These are phyloP conservation scores for Eucalyptus sp. DNA, from an alignment of 345 rosid genomes.

Conservation along the genomic window DNA sequence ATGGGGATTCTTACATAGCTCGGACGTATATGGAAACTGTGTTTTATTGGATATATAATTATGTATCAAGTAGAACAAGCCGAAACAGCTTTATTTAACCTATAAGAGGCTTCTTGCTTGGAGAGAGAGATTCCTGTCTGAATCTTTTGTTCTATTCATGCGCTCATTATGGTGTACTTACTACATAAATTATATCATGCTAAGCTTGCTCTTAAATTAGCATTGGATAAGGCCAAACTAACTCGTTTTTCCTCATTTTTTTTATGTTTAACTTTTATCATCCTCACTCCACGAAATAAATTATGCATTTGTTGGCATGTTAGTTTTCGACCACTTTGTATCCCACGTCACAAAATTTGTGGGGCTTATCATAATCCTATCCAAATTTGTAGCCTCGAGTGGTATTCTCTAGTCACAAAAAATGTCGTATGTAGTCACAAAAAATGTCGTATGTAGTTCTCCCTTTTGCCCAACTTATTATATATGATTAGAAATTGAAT, in stretches of 20 bases:
- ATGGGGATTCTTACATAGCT: not conserved
- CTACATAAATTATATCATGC: not conserved
- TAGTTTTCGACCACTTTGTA: not conserved
- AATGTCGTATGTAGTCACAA: not conserved
- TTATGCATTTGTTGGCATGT: not conserved
- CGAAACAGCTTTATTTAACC: not conserved
- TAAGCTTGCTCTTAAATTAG: not conserved
- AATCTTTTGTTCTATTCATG: not conserved
- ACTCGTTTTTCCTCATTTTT: not conserved
- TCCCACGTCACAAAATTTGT: not conserved
- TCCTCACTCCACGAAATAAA: not conserved
- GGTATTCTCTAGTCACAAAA: not conserved
- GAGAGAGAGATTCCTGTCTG: not conserved
- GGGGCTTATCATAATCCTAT: not conserved
- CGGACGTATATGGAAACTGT: not conserved
- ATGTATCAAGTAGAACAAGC: not conserved
- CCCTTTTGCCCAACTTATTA: not conserved
- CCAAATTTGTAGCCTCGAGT: not conserved
- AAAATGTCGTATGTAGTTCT: not conserved
- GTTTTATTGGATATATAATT: not conserved
- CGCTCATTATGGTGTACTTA: not conserved
- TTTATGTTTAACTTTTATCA: not conserved
- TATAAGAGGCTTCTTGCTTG: not conserved
- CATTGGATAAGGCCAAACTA: not conserved
- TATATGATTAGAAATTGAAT: not conserved